Conservation (phyloP, 345 rosid species). For the Aurinia saxatilis region DNA sequence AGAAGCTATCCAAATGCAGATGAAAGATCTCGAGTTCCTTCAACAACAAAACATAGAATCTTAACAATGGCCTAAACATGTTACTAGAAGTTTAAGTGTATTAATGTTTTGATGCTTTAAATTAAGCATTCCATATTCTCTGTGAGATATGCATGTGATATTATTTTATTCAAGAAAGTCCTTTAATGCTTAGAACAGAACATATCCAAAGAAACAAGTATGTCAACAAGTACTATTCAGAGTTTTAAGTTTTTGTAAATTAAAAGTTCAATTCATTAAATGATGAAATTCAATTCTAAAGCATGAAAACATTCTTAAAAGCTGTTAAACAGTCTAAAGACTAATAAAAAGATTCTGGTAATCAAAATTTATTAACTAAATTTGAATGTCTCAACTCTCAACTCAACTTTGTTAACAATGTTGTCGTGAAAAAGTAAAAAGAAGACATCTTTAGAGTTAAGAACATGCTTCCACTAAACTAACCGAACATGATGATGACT, state of each 20-base stretch:
- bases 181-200: background rate
- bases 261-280: no score
- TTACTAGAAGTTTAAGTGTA: background rate
- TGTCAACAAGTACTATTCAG: no score
- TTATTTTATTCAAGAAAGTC: background rate
- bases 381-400: no score
- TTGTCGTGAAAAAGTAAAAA: no score
- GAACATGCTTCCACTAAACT: background rate
- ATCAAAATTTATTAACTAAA: no score
- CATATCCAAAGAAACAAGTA: no score
- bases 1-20: conserved; percentile 76
- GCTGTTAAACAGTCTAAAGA: no score
- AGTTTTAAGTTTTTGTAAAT: no score
- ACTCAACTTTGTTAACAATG: no score
- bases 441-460: background rate
- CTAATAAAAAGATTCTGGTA: no score
- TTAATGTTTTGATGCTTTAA: background rate
- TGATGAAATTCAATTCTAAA: no score
- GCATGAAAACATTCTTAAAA: no score
- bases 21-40: conserved; percentile 93
- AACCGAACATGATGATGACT: conserved; percentile 4
- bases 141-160: background rate
- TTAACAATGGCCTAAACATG: conserved; percentile 18
- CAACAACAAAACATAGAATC: conserved; percentile 54
- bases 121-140: background rate